Percentiles rank a stretch among this genome's conserved stretches.
Evolutionary conservation across 768 basidiomycete genomes (phyloP).

Genomic region (Tricholoma sp.): DNA sequence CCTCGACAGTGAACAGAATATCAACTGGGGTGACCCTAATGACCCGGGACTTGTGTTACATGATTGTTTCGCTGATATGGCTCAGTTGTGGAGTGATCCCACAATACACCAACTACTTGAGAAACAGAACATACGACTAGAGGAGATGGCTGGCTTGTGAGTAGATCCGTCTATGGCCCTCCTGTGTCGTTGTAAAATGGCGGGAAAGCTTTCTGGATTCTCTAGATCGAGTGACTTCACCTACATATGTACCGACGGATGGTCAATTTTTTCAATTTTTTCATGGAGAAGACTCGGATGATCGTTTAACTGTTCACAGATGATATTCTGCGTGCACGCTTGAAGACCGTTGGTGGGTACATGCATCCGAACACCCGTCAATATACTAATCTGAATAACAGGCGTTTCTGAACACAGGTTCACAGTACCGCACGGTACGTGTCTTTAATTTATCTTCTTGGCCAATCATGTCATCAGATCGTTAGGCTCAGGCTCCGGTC

Average conservation of each 20-base stretch:
- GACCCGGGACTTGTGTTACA: slow-evolving; percentile 56
- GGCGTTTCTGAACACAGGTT: slow-evolving; percentile 73
- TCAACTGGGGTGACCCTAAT: slow-evolving; percentile 42
- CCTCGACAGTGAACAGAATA: slow-evolving; percentile 25
- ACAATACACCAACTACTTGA: slow-evolving; percentile 47
- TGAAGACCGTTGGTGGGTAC: slow-evolving; percentile 48
- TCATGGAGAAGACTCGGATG: not conserved
- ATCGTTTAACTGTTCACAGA: slow-evolving; percentile 33
- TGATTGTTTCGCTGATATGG: slow-evolving; percentile 61
- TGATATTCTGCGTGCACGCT: slow-evolving; percentile 64
- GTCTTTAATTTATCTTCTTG: not conserved
- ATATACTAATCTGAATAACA: slow-evolving; percentile 5
- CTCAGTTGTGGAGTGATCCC: slow-evolving; percentile 56
- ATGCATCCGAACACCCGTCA: not conserved
- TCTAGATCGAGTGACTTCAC: slow-evolving; percentile 54
- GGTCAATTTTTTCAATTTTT: slow-evolving; percentile 38
- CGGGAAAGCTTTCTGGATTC: slow-evolving; percentile 60
- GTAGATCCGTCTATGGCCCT: slow-evolving; percentile 21
- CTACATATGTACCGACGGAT: slow-evolving; percentile 62
- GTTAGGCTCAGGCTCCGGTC: slow-evolving; percentile 20
- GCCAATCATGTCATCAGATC: not conserved
- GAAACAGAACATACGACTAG: slow-evolving; percentile 49
- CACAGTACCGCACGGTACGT: slow-evolving; percentile 45
- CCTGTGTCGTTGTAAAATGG: slow-evolving; percentile 1
- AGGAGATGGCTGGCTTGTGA: slow-evolving; percentile 72